Base-by-base conservation (phyloP, 345 rosid genomes). In the Fremontodendron californicum region DNA sequence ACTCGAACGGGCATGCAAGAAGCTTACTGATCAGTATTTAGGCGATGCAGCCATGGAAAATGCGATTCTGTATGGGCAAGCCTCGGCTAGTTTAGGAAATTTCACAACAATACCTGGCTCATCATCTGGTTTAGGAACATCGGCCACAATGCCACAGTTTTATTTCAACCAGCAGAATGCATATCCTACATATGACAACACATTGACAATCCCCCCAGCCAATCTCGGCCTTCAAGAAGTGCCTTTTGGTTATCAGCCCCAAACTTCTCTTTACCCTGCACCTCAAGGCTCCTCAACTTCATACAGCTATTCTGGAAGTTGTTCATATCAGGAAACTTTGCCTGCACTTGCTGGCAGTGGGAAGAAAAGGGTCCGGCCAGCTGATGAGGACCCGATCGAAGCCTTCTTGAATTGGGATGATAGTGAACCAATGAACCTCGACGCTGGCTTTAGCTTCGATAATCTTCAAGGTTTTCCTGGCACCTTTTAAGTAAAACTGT, bases 91-190 rank as follows among this genome's bases (percentile, higher is more conserved):
- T 4, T 39, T 52, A 60, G 75, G 45, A 73, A 42, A 55, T 6
- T 19, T 8, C 23, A 39, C 40, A 0, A n/a, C 54, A n/a, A 35
- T 51, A 25, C 58, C 78, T 13, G 67, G 49, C n/a, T n/a, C 37
- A n/a, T n/a, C 55, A 29, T 54, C 75, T 1, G 65, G 42, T 5
- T 31, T 27, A 10, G 51, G 52, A 77, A 42, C 61, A 2, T 10
- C 19, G 29, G 51, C 55, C 8, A 27, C 55, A 51, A 33, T 58
- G 43, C 74, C 80, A 5, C 33, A 40, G 68, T 57, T 78, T 42
- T 19, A 8, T 65, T 27, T n/a, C 29, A 19, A 49, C 48, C 84
- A 35, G 67, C 73, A 7, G 80, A 72, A 35, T 66, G 21, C 58
- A 43, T 16, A 33, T 49, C 77, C 62, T 31, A 49, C 29, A 13